Evolutionary conservation across 352 stramenopile species (phyloP), one percentile per base, ranked within the genome.

Genomic region (Saprolegnia parasitica): DNA sequence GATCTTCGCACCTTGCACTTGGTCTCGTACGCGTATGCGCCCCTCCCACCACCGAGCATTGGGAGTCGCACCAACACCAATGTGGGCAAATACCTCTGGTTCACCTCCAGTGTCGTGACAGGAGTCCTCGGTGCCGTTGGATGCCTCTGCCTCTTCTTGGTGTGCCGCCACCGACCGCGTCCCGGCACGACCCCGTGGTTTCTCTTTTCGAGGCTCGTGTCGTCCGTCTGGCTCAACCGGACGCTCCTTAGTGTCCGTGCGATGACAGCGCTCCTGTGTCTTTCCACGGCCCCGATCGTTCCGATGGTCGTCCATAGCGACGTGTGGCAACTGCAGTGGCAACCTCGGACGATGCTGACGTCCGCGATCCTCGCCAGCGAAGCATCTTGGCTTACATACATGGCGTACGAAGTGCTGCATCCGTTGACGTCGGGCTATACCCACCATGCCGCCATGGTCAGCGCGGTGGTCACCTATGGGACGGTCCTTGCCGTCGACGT

Each of bases 221-320:
- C 52, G 52, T 15, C 52, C 3, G 52, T 60, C 4, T 60, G 52
- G 52, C 52, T 60, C 24, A 60, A 60, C 9, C 52, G 52, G 3
- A 60, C 11, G 11, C 11, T 60, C 1, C 52, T 60, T n/a, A 2
- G 11, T 10, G 35, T 24, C 24, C 52, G 52, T 20, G 20, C 11
- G 11, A 16, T 60, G 11, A 60, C 52, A 3, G 52, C 52, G 35
- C 11, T 24, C 1, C 24, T 60, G 24, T 60, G 52, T 24, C 20
- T 60, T 2, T 16, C 52, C 3, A 60, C 52, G 35, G 52, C 52
- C 11, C 52, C 52, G 1, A 4, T 60, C 9, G 35, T 21, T 3
- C 52, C 29, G 29, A 35, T 35, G 29, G 29, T 35, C 5, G 29
- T 35, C 29, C 29, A 35, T 5, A 35, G 29, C 29, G 29, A 35